Percentiles rank a stretch among this genome's conserved stretches.
These are phyloP conservation scores for Quaeritorhiza haematococci DNA, from an alignment of 371 early-diverging fungal species.

Conservation along the genomic window DNA sequence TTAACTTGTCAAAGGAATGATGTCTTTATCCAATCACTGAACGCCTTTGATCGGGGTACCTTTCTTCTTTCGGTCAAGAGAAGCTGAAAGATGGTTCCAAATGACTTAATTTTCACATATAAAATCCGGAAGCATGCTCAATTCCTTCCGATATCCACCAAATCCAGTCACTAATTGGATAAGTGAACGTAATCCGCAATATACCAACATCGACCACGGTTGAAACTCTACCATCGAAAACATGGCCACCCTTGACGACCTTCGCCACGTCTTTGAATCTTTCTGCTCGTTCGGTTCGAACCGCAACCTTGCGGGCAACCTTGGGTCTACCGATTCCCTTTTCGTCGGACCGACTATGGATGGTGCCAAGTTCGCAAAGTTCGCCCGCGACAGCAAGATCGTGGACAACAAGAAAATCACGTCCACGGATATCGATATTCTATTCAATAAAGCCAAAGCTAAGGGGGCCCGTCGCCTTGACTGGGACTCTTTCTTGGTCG, in stretches of 20 bases:
- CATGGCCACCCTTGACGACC: slow-evolving; percentile 30
- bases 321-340: slow-evolving; percentile 1
- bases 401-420: slow-evolving; percentile 33
- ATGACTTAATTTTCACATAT: too few relatives aligned
- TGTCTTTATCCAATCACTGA: too few relatives aligned
- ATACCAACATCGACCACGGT: too few relatives aligned
- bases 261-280: slow-evolving; percentile 23
- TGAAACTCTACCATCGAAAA: too few relatives aligned
- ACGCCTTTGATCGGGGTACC: too few relatives aligned
- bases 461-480: slow-evolving; percentile 36
- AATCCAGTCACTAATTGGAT: too few relatives aligned
- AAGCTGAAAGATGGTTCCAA: too few relatives aligned
- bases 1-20: too few relatives aligned
- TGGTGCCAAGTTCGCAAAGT: slow-evolving; percentile 39
- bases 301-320: slow-evolving; percentile 22
- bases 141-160: too few relatives aligned
- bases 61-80: too few relatives aligned
- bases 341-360: slow-evolving; percentile 4
- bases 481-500: slow-evolving; percentile 29
- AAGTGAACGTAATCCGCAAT: too few relatives aligned
- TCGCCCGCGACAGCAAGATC: slow-evolving; percentile 36
- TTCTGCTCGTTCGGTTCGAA: slow-evolving; percentile 39
- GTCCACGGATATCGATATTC: slow-evolving; percentile 43
- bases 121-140: too few relatives aligned
- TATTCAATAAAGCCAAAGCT: slow-evolving; percentile 45